Conservation (phyloP, 768 basidiomycete genomes). For the Lactarius tabidus region DNA sequence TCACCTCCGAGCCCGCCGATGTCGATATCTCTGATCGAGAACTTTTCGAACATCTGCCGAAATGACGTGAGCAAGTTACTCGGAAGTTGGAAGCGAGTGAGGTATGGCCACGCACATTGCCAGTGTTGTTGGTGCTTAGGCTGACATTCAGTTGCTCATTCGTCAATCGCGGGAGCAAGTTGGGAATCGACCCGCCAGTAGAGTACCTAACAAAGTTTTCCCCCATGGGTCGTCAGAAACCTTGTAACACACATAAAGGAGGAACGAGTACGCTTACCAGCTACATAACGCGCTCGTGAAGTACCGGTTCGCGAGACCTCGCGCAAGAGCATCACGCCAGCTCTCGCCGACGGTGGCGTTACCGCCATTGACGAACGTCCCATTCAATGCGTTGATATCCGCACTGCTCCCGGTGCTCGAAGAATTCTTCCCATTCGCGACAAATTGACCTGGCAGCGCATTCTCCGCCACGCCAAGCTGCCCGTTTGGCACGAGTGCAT, state of each 20-base stretch:
- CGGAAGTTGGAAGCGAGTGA: background rate
- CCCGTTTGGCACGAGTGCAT: slow-evolving; percentile 66
- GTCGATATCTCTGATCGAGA: slow-evolving; percentile 73
- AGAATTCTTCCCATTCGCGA: slow-evolving; percentile 43
- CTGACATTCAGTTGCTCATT: slow-evolving; percentile 67
- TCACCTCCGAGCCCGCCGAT: slow-evolving; percentile 80
- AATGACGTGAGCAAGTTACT: background rate
- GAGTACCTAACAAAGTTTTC: slow-evolving; percentile 54
- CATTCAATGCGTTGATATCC: slow-evolving; percentile 54
- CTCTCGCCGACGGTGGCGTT: slow-evolving; percentile 57
- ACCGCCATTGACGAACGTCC: slow-evolving; percentile 64
- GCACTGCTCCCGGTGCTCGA: slow-evolving; percentile 50
- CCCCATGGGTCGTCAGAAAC: background rate
- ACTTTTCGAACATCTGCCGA: slow-evolving; percentile 82
- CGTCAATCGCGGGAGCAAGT: slow-evolving; percentile 64
- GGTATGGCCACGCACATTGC: slow-evolving; percentile 53
- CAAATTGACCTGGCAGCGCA: slow-evolving; percentile 64
- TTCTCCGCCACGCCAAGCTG: slow-evolving; percentile 76
- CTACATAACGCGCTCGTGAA: slow-evolving; percentile 80
- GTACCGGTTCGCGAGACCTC: slow-evolving; percentile 84
- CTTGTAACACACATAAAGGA: background rate
- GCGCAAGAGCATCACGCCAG: slow-evolving; percentile 57
- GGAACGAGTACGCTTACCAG: slow-evolving; percentile 51
- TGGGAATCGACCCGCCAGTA: slow-evolving; percentile 81
- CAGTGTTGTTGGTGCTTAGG: slow-evolving; percentile 59